phyloP scores from a whole-genome alignment of 2,329 filamentous ascomycete genomes.

The Pyrenophora teres region DNA sequence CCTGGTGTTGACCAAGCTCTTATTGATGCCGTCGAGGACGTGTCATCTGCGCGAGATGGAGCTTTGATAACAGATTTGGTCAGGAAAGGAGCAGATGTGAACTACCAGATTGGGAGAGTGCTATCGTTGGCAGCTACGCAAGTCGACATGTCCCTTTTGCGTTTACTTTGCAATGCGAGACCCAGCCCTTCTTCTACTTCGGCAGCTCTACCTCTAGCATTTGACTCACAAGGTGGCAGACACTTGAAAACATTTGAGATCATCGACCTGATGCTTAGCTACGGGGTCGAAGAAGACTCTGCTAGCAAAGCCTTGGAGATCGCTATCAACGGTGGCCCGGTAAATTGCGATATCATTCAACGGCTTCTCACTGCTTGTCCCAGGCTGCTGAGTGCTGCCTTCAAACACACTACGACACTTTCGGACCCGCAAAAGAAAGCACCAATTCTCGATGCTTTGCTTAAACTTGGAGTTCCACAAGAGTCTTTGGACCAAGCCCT shows the following conservation, averaged over 20 bases:
- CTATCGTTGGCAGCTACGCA: constrained; percentile 35
- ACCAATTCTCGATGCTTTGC: constrained; percentile 31
- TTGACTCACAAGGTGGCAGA: constrained; percentile 29
- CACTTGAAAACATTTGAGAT: constrained; percentile 30
- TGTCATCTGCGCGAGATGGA: constrained; percentile 28
- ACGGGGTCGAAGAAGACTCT: constrained; percentile 31
- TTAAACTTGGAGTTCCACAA: constrained; percentile 36
- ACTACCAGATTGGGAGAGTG: constrained; percentile 31
- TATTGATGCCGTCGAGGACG: constrained; percentile 34
- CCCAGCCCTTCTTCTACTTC: constrained; percentile 28
- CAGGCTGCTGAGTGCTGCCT: constrained; percentile 31
- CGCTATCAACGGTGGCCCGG: constrained; percentile 35
- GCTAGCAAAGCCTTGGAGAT: constrained; percentile 30
- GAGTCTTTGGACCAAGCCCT: constrained; percentile 37
- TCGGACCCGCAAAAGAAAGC: constrained; percentile 30
- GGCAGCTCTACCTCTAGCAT: constrained; percentile 35
- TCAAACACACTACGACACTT: constrained; percentile 32
- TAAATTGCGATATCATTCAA: constrained; percentile 41
- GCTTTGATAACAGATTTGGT: constrained; percentile 35
- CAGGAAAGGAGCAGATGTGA: constrained; percentile 29
- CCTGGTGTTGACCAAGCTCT: constrained; percentile 37
- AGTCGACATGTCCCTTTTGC: constrained; percentile 33
- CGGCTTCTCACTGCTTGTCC: constrained; percentile 31
- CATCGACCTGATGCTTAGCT: constrained; percentile 33
- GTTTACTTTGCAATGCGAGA: constrained; percentile 31